A percentile compares a stretch with the other conserved stretches of the same genome.
Evolutionary conservation across 106 monocot species (phyloP).

Genomic region (Dactylorhiza incarnata): DNA sequence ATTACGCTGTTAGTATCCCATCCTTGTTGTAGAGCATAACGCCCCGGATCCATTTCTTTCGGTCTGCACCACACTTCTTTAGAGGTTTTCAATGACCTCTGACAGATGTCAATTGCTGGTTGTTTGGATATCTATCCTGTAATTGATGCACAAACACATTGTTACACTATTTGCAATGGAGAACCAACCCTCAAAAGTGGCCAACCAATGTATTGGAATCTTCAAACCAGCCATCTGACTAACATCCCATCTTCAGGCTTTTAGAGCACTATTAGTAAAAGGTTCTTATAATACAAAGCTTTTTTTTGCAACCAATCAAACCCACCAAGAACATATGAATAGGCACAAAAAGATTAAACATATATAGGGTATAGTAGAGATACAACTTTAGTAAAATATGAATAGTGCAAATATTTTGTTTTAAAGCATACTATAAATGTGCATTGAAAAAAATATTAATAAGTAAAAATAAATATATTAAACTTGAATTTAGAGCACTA

Average conservation of each 20-base stretch:
- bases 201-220: conserved; percentile 34
- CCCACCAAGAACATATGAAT: neutral
- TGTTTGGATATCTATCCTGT: conserved; percentile 70
- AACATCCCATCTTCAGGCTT: conserved; percentile 23
- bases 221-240: conserved; percentile 15
- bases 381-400: neutral
- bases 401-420: neutral
- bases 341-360: neutral
- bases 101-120: conserved; percentile 29
- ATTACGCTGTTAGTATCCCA: conserved; percentile 99
- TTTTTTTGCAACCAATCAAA: neutral
- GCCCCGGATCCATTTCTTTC: conserved; percentile 93
- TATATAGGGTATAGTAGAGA: neutral
- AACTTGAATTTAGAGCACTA: neutral
- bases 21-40: conserved; percentile 93
- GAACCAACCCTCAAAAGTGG: conserved; percentile 21
- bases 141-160: conserved; percentile 54
- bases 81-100: conserved; percentile 41
- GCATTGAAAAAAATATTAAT: neutral
- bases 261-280: conserved; percentile 9
- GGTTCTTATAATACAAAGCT: conserved; percentile 3
- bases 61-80: conserved; percentile 21
- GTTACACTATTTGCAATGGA: conserved; percentile 29
- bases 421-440: neutral
- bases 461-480: neutral